These are phyloP conservation scores for Kwoniella pini DNA, from an alignment of 768 basidiomycete species.

Conservation along the genomic window DNA sequence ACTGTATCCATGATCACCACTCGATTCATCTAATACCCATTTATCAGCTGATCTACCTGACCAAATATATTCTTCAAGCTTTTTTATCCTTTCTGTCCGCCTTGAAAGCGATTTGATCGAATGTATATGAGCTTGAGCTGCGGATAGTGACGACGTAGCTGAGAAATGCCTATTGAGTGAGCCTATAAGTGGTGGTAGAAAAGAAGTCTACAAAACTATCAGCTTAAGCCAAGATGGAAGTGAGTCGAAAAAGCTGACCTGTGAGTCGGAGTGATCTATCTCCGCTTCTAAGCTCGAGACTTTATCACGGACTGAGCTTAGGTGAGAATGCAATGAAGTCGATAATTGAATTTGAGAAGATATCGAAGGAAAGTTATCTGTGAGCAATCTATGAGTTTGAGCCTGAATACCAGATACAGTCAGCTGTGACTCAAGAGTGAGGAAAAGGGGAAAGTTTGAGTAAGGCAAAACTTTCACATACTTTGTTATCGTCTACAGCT, in stretches of 20 bases:
- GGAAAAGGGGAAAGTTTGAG: background rate
- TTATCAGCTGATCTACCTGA: conserved; percentile 36
- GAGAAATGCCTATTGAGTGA: conserved; percentile 29
- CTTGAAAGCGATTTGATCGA: conserved; percentile 23
- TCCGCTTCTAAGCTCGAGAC: conserved; percentile 66
- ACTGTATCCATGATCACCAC: conserved; percentile 15
- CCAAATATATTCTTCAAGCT: conserved; percentile 40
- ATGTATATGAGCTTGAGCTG: conserved; percentile 22
- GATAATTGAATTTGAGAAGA: conserved; percentile 74
- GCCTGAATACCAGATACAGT: conserved; percentile 3
- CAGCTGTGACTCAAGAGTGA: background rate
- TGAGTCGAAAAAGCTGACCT: conserved; percentile 23
- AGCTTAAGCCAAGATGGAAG: no score
- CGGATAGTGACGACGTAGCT: conserved; percentile 19
- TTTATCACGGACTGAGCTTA: conserved; percentile 66
- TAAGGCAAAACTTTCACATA: conserved; percentile 46
- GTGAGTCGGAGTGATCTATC: conserved; percentile 26
- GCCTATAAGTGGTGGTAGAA: conserved; percentile 38
- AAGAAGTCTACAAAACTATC: conserved; percentile 30
- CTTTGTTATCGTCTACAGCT: conserved; percentile 71
- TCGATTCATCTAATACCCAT: conserved; percentile 35
- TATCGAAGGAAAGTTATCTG: conserved; percentile 28
- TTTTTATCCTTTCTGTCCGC: conserved; percentile 23
- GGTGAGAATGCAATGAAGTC: conserved; percentile 64
- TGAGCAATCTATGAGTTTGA: conserved; percentile 34